A percentile compares a stretch with the other conserved stretches of the same genome.
Conservation (phyloP, 371 early-diverging fungal species). For the Mucor indicus region DNA sequence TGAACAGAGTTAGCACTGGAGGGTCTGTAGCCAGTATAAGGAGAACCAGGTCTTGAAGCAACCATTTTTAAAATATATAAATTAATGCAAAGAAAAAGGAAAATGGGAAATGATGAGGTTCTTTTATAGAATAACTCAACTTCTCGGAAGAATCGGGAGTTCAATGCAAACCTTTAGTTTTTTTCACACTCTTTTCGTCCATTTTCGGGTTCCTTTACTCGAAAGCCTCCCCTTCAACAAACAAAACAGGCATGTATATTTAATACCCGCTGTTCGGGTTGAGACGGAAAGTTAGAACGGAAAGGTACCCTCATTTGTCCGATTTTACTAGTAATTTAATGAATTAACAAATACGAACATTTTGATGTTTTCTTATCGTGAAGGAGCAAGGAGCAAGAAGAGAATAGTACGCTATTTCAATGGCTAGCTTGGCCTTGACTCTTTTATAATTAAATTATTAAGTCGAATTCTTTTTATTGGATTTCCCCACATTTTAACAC, state of each 20-base stretch:
- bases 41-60: constrained; percentile 42
- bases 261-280: constrained; percentile 10
- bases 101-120: background rate
- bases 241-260: background rate
- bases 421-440: no score
- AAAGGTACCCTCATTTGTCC: constrained; percentile 4
- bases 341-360: background rate
- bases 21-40: constrained; percentile 35
- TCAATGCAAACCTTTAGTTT: background rate
- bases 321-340: constrained; percentile 16
- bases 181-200: constrained; percentile 4
- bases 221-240: no score
- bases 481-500: constrained; percentile 5
- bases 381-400: background rate
- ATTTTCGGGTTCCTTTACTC: no score
- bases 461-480: no score
- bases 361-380: background rate
- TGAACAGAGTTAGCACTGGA: constrained; percentile 32
- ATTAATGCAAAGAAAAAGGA: background rate
- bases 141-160: constrained; percentile 8
- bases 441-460: background rate
- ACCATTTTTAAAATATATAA: constrained; percentile 14
- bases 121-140: constrained; percentile 1
- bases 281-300: no score
- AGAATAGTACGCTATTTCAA: background rate